Base-by-base conservation (phyloP, 208 protist species). In the Trypanosoma melophagium region DNA sequence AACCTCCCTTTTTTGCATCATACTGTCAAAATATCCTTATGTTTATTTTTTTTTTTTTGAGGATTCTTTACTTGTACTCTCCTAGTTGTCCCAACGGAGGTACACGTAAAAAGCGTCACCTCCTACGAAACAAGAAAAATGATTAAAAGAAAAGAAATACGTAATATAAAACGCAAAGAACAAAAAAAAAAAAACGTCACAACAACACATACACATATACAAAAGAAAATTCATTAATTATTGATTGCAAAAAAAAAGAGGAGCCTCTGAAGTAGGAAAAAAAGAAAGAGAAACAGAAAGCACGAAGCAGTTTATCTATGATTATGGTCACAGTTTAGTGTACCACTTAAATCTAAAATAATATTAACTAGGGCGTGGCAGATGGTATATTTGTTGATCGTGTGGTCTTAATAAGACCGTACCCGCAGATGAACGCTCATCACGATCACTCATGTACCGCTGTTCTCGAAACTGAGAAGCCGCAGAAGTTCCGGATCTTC, bases 371-470 rank as follows among this genome's bases (percentile, higher is more conserved):
- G 22, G 54, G 24, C 40, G 50, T 31, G 62, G 62, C 12, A 68
- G 21, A 12, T 38, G 9, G 24, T 68, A 68, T 8, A 38, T 52
- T 21, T 21, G 35, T 0, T 50, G 40, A 41, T 41, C 22, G 10
- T 25, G 62, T n/a, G 62, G 53, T 17, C 62, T 51, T 19, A 68
- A n/a, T 24, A 68, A 22, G 0, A 68, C 62, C 0, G 62, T 60
- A 44, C 62, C 62, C 0, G 62, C 62, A 38, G 62, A 68, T 4
- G 62, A 68, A 21, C n/a, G 51, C 31, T 60, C 62, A 38, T 68
- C 62, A 45, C 22, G 40, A 22, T 68, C 54, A 61, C 42, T 69
- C 22, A 42, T 38, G 4, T 9, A 10, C 25, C 56, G 22, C 42
- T 19, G 14, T 56, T 25, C 25, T 19, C 38, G 21, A 0, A 16